These are phyloP conservation scores for Penicillium chermesinum DNA, from an alignment of 495 filamentous ascomycete species.

Conservation along the genomic window DNA sequence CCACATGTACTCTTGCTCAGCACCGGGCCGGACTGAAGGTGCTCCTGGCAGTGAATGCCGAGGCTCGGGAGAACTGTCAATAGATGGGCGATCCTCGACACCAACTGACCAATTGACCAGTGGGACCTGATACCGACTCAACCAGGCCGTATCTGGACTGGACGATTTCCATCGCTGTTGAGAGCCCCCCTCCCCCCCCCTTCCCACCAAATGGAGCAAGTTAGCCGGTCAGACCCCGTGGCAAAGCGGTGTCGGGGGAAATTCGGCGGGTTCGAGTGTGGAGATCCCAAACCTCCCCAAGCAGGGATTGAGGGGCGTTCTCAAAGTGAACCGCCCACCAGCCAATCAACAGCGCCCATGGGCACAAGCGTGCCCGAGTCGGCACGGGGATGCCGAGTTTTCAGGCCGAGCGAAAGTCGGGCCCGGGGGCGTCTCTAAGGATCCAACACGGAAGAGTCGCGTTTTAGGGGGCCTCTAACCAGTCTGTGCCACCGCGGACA, in stretches of 20 bases:
- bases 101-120: background rate
- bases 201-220: background rate
- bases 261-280: background rate
- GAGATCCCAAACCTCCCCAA: background rate
- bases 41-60: background rate
- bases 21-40: too few species aligned
- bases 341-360: constrained; percentile 4
- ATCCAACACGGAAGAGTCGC: constrained; percentile 4
- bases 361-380: constrained; percentile 17
- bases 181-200: too few species aligned
- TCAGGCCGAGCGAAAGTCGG: constrained; percentile 12
- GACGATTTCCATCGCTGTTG: too few species aligned
- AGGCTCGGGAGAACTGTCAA: background rate
- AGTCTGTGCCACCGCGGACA: constrained; percentile 9
- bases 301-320: background rate
- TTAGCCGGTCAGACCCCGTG: background rate
- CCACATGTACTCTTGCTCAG: background rate
- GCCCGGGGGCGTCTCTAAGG: too few species aligned
- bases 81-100: background rate
- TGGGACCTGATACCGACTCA: background rate
- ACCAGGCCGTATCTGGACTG: background rate
- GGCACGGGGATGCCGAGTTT: constrained; percentile 21
- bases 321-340: background rate
- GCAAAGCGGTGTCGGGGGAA: background rate
- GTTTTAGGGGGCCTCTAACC: background rate